Percentiles rank a stretch among this genome's conserved stretches.
phyloP scores from a whole-genome alignment of 1,284 basidiomycete species.

The Coniferiporia sulphurascens region DNA sequence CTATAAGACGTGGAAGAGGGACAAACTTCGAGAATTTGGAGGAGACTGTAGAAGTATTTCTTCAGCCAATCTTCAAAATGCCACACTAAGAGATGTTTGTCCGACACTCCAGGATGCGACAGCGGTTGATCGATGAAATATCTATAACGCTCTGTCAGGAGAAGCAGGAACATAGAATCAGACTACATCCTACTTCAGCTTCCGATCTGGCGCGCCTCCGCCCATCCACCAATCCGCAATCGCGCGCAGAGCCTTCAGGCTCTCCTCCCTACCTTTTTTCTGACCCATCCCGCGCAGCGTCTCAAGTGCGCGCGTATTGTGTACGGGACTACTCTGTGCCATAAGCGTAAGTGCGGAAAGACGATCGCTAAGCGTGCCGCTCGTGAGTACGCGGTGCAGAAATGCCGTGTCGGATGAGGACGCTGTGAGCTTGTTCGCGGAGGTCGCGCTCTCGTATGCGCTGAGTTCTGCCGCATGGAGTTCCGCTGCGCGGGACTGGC shows the following conservation, averaged over 20 bases:
- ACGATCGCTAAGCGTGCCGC: conserved; percentile 90
- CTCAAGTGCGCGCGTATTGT: conserved; percentile 82
- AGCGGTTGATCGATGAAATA: conserved; percentile 93
- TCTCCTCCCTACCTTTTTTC: conserved; percentile 89
- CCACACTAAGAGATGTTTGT: conserved; percentile 78
- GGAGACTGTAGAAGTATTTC: conserved; percentile 91
- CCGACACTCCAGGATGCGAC: conserved; percentile 59
- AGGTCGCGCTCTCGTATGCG: conserved; percentile 40
- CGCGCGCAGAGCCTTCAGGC: conserved; percentile 84
- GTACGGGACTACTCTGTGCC: conserved; percentile 86
- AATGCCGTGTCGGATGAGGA: conserved; percentile 67
- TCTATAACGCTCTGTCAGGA: conserved; percentile 34
- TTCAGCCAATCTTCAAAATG: conserved; percentile 98
- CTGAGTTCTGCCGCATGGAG: conserved; percentile 49
- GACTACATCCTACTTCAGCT: conserved; percentile 63
- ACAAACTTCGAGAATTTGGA: conserved; percentile 84
- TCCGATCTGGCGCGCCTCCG: conserved; percentile 76
- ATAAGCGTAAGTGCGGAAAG: conserved; percentile 90
- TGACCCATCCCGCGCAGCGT: conserved; percentile 75
- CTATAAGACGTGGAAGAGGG: conserved; percentile 14
- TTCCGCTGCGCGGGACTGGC: conserved; percentile 41
- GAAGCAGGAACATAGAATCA: background rate
- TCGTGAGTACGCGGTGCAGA: conserved; percentile 77
- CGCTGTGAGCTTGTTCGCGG: conserved; percentile 34
- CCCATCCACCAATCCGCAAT: conserved; percentile 97